Base-by-base conservation (phyloP, 2,329 filamentous ascomycete genomes). In the Madurella mycetomatis region DNA sequence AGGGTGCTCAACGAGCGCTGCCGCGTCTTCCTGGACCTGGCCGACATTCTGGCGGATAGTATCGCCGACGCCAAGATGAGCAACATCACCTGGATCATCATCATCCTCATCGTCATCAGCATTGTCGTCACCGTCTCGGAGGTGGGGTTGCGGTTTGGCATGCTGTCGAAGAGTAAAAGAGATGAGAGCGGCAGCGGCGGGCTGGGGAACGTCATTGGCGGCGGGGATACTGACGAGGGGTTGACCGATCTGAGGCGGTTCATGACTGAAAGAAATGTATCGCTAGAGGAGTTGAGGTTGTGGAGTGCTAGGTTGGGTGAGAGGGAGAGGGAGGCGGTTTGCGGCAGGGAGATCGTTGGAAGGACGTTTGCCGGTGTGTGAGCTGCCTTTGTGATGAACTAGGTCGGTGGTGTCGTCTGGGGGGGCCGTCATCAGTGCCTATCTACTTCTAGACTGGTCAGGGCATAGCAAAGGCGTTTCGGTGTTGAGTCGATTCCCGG, bases 1-100 rank as follows among this genome's bases (percentile, higher is more conserved):
- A 90, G 95, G 71, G 92, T 97, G 19, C 86, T 99, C 60, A 99
- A 99, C 72, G 94, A 97, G 73, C 87, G 94, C 50, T 99, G 94
- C 70, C 86, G 89, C 41, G 94, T 99, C 48, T 99, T 99, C 73
- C 82, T 99, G 16, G 94, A 99, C 70, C 83, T 99, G 9, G 92
- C 94, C 44, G 92, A 96, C 72, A 96, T 99, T 19, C 77, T 99
- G 1, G 91, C 88, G 13, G 92, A 99, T 72, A 90, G 85, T 1
- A 92, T 96, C 51, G 90, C 90, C 18, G 91, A 97, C 69, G 87
- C 89, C 62, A 96, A 96, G 70, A 97, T 96, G 88, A 96, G 90
- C 62, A 80, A 81, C 61, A 95, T 96, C 68, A 99, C 94, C 1
- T 97, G 92, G 92, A 97, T 99, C 70, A 87, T 97, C 70, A 99